Conservation (phyloP, 129 eudicot genomes). For the Escallonia rubra region DNA sequence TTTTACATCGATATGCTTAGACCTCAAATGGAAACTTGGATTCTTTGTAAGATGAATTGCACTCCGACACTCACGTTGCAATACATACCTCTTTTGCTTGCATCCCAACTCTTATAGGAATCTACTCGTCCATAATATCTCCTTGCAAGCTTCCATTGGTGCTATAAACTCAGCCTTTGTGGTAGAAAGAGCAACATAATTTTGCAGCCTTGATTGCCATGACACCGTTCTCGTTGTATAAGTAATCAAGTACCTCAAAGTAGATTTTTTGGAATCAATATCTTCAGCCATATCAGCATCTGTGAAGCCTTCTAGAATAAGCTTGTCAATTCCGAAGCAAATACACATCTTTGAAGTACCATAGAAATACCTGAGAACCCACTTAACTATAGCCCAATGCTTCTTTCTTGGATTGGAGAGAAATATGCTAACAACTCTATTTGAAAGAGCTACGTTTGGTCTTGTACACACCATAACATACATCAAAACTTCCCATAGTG, state of each 20-base stretch:
- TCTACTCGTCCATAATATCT: not conserved
- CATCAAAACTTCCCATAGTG: not conserved
- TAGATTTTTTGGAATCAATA: not conserved
- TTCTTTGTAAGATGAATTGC: slow-evolving; percentile 11
- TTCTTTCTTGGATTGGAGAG: slow-evolving; percentile 6
- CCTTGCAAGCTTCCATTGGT: not conserved
- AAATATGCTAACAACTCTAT: not conserved
- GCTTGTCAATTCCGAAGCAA: slow-evolving; percentile 1
- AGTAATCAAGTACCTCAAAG: no score
- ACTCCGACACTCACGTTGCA: not conserved
- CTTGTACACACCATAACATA: slow-evolving; percentile 1
- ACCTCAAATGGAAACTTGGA: no score
- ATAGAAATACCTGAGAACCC: slow-evolving; percentile 12
- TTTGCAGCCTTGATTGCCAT: not conserved
- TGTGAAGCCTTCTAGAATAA: slow-evolving; percentile 3
- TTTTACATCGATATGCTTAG: no score
- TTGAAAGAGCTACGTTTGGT: no score
- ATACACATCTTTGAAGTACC: slow-evolving; percentile 1
- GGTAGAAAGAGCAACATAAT: not conserved
- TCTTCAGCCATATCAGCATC: slow-evolving; percentile 14
- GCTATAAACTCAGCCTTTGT: not conserved
- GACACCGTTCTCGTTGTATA: no score
- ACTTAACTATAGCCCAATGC: slow-evolving; percentile 14
- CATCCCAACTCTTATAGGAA: not conserved
- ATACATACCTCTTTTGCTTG: not conserved